Percentiles rank a stretch among this genome's conserved stretches.
phyloP scores from a whole-genome alignment of 2,329 filamentous ascomycete species.

The Hortaea sp. region DNA sequence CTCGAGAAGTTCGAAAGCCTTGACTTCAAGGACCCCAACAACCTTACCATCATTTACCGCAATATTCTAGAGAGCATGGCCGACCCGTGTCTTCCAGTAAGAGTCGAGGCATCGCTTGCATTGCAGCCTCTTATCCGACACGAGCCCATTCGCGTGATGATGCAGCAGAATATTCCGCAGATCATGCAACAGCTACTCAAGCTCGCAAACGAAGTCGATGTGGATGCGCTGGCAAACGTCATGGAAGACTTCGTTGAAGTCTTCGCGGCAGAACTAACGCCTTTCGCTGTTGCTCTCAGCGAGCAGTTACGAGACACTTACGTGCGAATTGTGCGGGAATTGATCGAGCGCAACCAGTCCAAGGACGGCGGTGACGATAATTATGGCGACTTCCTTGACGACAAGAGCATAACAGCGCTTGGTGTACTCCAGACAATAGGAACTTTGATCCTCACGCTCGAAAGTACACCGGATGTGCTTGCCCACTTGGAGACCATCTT shows the following conservation, averaged over 20 bases:
- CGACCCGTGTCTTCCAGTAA: slow-evolving; percentile 82
- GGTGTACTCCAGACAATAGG: slow-evolving; percentile 96
- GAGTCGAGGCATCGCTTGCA: slow-evolving; percentile 86
- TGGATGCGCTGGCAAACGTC: slow-evolving; percentile 92
- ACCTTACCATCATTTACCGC: slow-evolving; percentile 89
- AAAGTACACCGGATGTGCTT: slow-evolving; percentile 93
- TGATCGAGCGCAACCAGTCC: slow-evolving; percentile 77
- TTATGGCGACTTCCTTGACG: slow-evolving; percentile 86
- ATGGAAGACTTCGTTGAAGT: slow-evolving; percentile 99
- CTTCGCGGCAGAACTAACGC: slow-evolving; percentile 91
- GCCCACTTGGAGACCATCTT: slow-evolving; percentile 89
- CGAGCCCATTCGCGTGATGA: slow-evolving; percentile 83
- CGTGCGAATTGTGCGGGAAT: slow-evolving; percentile 80
- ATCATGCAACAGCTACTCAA: slow-evolving; percentile 99
- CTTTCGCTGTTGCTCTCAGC: slow-evolving; percentile 90
- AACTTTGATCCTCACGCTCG: slow-evolving; percentile 88
- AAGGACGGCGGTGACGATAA: slow-evolving; percentile 55
- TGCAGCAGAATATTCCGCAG: slow-evolving; percentile 96
- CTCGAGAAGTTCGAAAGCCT: slow-evolving; percentile 97
- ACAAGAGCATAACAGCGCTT: slow-evolving; percentile 96
- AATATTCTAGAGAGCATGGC: slow-evolving; percentile 97
- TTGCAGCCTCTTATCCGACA: slow-evolving; percentile 93
- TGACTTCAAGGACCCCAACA: slow-evolving; percentile 92
- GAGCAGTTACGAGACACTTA: slow-evolving; percentile 96
- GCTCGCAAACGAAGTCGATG: slow-evolving; percentile 93